A percentile compares a stretch with the other conserved stretches of the same genome.
Conservation (phyloP, 768 basidiomycete species). For the Boletellus ananiceps region DNA sequence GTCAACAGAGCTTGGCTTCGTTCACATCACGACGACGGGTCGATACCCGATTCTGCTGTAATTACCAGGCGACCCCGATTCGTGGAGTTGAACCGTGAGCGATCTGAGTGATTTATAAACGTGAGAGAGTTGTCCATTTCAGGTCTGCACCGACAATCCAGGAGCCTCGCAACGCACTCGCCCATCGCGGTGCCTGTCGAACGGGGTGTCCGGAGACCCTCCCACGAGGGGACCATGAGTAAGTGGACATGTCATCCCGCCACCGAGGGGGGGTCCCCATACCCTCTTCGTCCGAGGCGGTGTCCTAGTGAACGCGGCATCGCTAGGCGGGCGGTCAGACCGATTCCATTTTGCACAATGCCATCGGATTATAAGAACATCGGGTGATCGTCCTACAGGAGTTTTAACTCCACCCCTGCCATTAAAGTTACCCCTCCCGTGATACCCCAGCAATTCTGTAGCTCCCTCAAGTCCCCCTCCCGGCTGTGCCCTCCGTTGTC, state of each 20-base stretch:
- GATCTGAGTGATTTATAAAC: conserved; percentile 36
- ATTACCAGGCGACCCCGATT: conserved; percentile 24
- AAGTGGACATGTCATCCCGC: conserved; percentile 34
- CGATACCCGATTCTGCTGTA: conserved; percentile 10
- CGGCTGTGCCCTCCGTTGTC: conserved; percentile 13
- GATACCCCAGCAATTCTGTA: conserved; percentile 15
- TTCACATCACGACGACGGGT: conserved; percentile 24
- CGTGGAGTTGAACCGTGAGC: conserved; percentile 20
- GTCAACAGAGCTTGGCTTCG: conserved; percentile 18
- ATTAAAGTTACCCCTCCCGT: conserved; percentile 18
- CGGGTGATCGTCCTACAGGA: conserved; percentile 33
- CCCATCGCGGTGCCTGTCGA: conserved; percentile 26
- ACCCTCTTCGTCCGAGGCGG: conserved; percentile 31
- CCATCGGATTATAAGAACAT: conserved; percentile 32
- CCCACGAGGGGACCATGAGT: conserved; percentile 26
- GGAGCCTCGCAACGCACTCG: conserved; percentile 20
- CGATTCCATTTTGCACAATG: conserved; percentile 26
- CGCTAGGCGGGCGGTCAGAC: conserved; percentile 27
- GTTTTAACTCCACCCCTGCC: conserved; percentile 36
- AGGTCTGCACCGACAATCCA: conserved; percentile 28
- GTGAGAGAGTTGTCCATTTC: conserved; percentile 28
- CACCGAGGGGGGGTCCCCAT: conserved; percentile 24
- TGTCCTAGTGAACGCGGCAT: conserved; percentile 33
- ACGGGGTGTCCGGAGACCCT: conserved; percentile 30
- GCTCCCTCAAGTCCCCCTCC: conserved; percentile 8